These are phyloP conservation scores for Phytophthora fragariae DNA, from an alignment of 352 stramenopile genomes.

Conservation along the genomic window DNA sequence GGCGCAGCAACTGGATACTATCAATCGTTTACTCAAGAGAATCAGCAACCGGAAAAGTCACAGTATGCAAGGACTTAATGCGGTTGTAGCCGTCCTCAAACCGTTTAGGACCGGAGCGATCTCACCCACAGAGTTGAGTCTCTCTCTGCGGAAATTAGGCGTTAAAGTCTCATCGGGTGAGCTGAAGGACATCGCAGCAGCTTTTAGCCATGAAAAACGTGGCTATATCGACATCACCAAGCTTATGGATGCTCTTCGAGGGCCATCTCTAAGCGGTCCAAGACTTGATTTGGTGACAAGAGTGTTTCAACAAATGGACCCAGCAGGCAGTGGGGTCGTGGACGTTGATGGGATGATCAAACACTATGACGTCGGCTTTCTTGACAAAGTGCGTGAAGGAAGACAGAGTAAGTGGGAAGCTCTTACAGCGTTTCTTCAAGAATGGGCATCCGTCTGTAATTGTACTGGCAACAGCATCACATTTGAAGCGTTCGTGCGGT, in stretches of 20 bases:
- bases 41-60: constrained; percentile 46
- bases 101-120: constrained; percentile 52
- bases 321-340: constrained; percentile 39
- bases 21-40: constrained; percentile 39
- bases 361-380: constrained; percentile 76
- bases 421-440: constrained; percentile 73
- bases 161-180: constrained; percentile 54
- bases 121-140: constrained; percentile 63
- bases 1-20: constrained; percentile 12
- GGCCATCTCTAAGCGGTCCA: constrained; percentile 27
- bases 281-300: constrained; percentile 55
- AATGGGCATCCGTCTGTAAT: constrained; percentile 56
- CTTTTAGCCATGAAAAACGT: constrained; percentile 58
- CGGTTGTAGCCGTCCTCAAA: constrained; percentile 40
- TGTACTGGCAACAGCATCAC: constrained; percentile 56
- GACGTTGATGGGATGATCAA: constrained; percentile 65
- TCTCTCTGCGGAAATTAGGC: constrained; percentile 62
- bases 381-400: constrained; percentile 73
- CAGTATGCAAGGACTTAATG: constrained; percentile 55
- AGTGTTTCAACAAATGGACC: constrained; percentile 73
- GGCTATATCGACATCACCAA: constrained; percentile 63
- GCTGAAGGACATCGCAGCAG: constrained; percentile 44
- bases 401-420: constrained; percentile 65
- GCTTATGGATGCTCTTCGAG: constrained; percentile 61
- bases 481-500: constrained; percentile 69